Evolutionary conservation across 2,329 filamentous ascomycete genomes (phyloP).

Genomic region (Botrytis galanthina): DNA sequence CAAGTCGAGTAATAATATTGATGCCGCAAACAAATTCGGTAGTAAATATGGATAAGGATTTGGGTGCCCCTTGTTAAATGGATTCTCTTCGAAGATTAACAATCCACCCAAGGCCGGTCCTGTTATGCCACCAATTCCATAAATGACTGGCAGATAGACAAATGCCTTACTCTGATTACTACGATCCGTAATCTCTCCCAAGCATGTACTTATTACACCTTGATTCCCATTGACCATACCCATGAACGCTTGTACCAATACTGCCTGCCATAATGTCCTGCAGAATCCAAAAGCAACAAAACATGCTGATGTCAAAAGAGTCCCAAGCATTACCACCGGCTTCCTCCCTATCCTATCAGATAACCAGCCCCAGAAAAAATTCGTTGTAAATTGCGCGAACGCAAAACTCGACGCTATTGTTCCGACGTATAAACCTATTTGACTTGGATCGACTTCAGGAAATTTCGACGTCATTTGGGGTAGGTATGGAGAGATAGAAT

Average conservation of each 20-base stretch:
- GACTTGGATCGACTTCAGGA: constrained; percentile 67
- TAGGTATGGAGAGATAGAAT: constrained; percentile 93
- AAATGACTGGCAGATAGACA: constrained; percentile 93
- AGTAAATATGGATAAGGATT: constrained; percentile 76
- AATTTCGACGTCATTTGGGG: constrained; percentile 89
- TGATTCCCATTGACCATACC: constrained; percentile 93
- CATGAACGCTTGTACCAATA: constrained; percentile 85
- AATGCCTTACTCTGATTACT: constrained; percentile 94
- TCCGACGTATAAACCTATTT: constrained; percentile 86
- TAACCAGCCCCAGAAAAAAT: constrained; percentile 86
- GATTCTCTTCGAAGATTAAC: constrained; percentile 59
- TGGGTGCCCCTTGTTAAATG: constrained; percentile 49
- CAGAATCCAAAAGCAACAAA: constrained; percentile 89
- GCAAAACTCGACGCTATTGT: constrained; percentile 89
- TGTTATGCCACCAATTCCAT: constrained; percentile 89
- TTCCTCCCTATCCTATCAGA: constrained; percentile 79
- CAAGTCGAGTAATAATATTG: constrained; percentile 69
- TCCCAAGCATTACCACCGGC: constrained; percentile 78
- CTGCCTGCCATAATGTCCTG: constrained; percentile 75
- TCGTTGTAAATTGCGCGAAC: constrained; percentile 86
- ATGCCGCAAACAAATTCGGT: constrained; percentile 78
- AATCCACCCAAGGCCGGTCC: constrained; percentile 89
- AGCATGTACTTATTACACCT: constrained; percentile 85
- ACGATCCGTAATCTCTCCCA: constrained; percentile 92
- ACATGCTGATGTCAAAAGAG: constrained; percentile 75